Conservation (phyloP, 2,329 filamentous ascomycete species). For the Monilinia laxa region DNA sequence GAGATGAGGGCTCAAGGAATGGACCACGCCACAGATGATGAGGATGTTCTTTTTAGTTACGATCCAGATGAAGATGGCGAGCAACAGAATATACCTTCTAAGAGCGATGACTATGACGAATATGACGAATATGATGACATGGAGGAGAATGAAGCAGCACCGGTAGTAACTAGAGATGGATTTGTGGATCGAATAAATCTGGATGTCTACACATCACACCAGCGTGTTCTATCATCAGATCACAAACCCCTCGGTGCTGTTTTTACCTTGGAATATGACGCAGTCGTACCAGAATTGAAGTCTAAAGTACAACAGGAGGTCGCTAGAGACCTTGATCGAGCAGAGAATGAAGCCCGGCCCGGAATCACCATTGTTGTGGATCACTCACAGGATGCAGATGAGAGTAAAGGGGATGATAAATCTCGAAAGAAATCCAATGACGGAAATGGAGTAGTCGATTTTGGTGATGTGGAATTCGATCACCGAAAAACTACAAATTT, state of each 20-base stretch:
- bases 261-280: conserved; percentile 83
- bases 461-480: conserved; percentile 72
- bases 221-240: conserved; percentile 86
- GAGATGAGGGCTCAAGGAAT: conserved; percentile 82
- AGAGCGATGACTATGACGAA: conserved; percentile 50
- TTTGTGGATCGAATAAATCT: conserved; percentile 55
- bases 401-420: conserved; percentile 28
- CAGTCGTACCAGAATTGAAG: conserved; percentile 81
- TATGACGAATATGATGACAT: conserved; percentile 46
- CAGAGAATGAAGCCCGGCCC: conserved; percentile 86
- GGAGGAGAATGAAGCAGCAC: conserved; percentile 46
- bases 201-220: conserved; percentile 79
- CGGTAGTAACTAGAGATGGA: conserved; percentile 57
- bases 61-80: conserved; percentile 75
- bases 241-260: conserved; percentile 88
- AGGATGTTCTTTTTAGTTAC: conserved; percentile 86
- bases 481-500: conserved; percentile 64
- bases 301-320: conserved; percentile 83
- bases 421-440: conserved; percentile 37
- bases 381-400: conserved; percentile 43
- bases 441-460: conserved; percentile 62
- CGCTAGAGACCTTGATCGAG: conserved; percentile 81
- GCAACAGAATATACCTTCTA: conserved; percentile 43
- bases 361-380: conserved; percentile 82
- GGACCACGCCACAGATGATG: conserved; percentile 70